phyloP scores from a whole-genome alignment of 176 grass and related monocot genomes.

The Hordeum vulgare region DNA sequence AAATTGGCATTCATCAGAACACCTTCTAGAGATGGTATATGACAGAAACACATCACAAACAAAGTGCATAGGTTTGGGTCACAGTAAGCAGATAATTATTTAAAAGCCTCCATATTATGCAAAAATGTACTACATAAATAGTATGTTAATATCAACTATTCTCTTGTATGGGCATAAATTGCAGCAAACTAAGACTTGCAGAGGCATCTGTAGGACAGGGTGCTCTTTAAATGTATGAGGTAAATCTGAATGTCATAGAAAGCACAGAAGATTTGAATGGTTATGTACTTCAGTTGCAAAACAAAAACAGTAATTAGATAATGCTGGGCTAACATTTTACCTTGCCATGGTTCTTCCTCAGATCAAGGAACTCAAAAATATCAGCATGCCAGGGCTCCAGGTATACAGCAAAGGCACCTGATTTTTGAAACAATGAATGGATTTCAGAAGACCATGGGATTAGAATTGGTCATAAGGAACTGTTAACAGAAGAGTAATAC shows the following conservation, averaged over 20 bases:
- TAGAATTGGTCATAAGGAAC: neutral
- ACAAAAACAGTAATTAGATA: neutral
- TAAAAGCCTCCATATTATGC: neutral
- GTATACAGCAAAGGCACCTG: conserved; percentile 96
- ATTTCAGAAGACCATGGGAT: neutral
- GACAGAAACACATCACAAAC: neutral
- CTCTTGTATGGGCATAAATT: neutral
- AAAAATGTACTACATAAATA: neutral
- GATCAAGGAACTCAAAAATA: conserved; percentile 94
- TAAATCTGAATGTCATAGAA: neutral
- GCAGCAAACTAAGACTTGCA: neutral
- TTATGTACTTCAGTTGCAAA: neutral
- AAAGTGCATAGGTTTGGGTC: neutral
- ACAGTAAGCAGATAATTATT: neutral
- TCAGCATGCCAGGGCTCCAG: conserved; percentile 99
- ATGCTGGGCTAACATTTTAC: conserved; percentile 25
- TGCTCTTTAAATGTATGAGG: neutral
- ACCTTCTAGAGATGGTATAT: neutral
- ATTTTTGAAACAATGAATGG: neutral
- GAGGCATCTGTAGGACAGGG: neutral
- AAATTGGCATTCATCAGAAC: conserved; percentile 8
- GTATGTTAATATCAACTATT: neutral
- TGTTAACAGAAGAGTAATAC: neutral
- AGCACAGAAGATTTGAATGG: neutral
- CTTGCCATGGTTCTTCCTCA: conserved; percentile 96